Conservation (phyloP, 495 filamentous ascomycete genomes). For the Neurospora hispaniola region DNA sequence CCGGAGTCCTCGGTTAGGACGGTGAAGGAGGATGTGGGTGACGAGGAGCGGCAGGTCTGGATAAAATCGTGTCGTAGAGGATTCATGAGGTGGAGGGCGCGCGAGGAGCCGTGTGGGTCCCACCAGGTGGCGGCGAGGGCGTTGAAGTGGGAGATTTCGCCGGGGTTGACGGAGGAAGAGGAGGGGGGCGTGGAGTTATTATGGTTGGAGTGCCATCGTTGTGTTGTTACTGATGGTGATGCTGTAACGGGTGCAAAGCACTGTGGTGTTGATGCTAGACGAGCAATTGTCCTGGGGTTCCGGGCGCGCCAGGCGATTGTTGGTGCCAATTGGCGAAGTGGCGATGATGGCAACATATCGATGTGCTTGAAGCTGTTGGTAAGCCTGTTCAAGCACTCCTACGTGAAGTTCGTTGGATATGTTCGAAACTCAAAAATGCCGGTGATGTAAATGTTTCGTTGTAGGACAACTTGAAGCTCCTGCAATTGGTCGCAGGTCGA, state of each 20-base stretch:
- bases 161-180: conserved; percentile 60
- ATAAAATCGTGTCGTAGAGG: conserved; percentile 93
- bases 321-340: conserved; percentile 2
- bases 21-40: conserved; percentile 1
- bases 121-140: conserved; percentile 90
- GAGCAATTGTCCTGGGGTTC: not conserved
- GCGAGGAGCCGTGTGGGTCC: conserved; percentile 88
- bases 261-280: conserved; percentile 1
- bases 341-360: not conserved
- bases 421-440: not conserved
- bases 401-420: not conserved
- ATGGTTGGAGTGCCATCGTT: not conserved
- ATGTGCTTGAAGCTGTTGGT: not conserved
- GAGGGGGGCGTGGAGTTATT: not conserved
- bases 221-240: not conserved
- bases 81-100: conserved; percentile 95
- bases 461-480: not conserved
- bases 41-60: conserved; percentile 48
- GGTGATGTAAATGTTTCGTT: not conserved
- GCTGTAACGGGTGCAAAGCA: not conserved
- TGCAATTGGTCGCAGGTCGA: not conserved
- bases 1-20: not conserved
- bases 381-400: not conserved
- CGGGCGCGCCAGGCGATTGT: conserved; percentile 3
- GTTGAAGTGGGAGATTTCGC: conserved; percentile 90